Percentiles rank a stretch among this genome's conserved stretches.
phyloP scores from a whole-genome alignment of 2,329 filamentous ascomycete genomes.

The Ophiocordyceps camponoti-leonardi region DNA sequence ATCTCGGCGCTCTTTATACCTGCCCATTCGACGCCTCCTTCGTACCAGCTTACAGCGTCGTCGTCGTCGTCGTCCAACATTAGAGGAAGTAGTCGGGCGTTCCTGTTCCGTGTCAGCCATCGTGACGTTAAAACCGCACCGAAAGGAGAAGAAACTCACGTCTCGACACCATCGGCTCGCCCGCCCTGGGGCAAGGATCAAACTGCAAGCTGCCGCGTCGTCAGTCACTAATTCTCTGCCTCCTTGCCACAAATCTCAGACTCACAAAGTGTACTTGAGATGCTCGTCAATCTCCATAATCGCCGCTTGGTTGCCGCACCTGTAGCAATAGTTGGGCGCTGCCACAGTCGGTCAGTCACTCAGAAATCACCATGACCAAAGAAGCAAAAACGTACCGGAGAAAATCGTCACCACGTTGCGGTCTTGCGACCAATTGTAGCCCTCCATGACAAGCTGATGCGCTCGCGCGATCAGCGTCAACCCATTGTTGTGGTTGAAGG shows the following conservation, averaged over 20 bases:
- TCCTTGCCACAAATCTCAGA: conserved; percentile 9
- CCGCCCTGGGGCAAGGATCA: conserved; percentile 90
- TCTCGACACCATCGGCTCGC: conserved; percentile 97
- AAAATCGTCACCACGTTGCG: conserved; percentile 98
- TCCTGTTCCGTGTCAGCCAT: conserved; percentile 21
- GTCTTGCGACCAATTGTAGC: conserved; percentile 99
- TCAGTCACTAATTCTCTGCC: background rate
- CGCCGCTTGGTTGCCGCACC: conserved; percentile 97
- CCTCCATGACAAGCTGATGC: conserved; percentile 98
- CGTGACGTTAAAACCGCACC: background rate
- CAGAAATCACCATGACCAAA: no score
- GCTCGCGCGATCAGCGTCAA: conserved; percentile 89
- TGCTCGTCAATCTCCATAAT: conserved; percentile 99
- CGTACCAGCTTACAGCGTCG: conserved; percentile 1
- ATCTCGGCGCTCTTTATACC: conserved; percentile 5
- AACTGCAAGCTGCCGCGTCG: conserved; percentile 75
- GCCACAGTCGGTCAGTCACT: conserved; percentile 5
- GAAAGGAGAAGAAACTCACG: conserved; percentile 29
- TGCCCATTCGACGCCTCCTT: conserved; percentile 1
- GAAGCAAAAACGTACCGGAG: conserved; percentile 45
- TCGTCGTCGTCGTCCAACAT: conserved; percentile 5
- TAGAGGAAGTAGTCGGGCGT: conserved; percentile 99
- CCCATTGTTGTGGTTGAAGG: conserved; percentile 98
- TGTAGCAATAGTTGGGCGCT: conserved; percentile 93
- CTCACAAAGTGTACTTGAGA: conserved; percentile 98